These are phyloP conservation scores for Polyporus tsugae DNA, from an alignment of 1,284 basidiomycete species.

Conservation along the genomic window DNA sequence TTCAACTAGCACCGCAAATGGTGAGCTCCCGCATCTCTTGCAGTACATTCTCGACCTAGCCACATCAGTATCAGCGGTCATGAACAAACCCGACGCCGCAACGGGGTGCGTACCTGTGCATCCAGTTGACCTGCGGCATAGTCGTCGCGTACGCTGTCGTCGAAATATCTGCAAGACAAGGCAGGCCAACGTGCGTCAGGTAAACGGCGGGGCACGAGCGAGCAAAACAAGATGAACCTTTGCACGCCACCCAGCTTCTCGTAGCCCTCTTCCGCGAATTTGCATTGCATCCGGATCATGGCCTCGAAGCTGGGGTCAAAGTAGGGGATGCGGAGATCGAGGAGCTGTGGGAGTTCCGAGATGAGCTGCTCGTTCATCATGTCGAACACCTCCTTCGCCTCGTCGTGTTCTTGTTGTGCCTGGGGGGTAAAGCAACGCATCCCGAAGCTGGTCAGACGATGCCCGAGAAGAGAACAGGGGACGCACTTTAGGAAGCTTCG, in stretches of 20 bases:
- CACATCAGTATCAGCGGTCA: background rate
- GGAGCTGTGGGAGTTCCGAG: constrained; percentile 88
- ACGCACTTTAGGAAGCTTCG: constrained; percentile 85
- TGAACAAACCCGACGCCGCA: background rate
- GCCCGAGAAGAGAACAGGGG: background rate
- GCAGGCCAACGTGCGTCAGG: constrained; percentile 5
- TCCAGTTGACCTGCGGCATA: constrained; percentile 98
- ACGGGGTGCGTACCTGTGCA: constrained; percentile 69
- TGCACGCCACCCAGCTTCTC: constrained; percentile 98
- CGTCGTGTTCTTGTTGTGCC: constrained; percentile 96
- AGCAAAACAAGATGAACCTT: constrained; percentile 53
- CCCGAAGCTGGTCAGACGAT: background rate
- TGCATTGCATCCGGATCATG: constrained; percentile 97
- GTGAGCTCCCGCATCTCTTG: constrained; percentile 97
- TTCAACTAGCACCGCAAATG: constrained; percentile 77
- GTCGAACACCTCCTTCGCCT: constrained; percentile 93
- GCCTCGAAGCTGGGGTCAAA: constrained; percentile 99
- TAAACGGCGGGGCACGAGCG: constrained; percentile 1
- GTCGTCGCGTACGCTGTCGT: constrained; percentile 91
- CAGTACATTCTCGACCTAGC: constrained; percentile 83
- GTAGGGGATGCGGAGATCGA: constrained; percentile 96
- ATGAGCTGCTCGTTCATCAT: constrained; percentile 93
- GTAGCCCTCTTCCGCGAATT: constrained; percentile 97
- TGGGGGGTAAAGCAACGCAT: constrained; percentile 38
- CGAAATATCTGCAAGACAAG: constrained; percentile 74